These are phyloP conservation scores for Fraxinus paxiana DNA, from an alignment of 305 asterid species.

Conservation along the genomic window DNA sequence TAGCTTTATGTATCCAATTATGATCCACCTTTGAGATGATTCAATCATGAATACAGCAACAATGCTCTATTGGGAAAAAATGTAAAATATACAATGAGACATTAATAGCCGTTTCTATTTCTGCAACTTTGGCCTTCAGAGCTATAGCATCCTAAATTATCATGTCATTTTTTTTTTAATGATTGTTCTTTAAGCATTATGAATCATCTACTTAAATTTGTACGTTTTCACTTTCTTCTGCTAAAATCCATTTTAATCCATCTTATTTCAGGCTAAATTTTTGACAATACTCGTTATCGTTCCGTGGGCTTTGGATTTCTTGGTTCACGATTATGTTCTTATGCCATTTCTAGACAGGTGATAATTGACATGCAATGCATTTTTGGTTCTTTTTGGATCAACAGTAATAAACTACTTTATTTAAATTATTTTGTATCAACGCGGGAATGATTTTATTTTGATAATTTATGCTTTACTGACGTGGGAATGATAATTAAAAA, in stretches of 20 bases:
- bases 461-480: neutral
- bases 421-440: neutral
- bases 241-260: conserved; percentile 24
- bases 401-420: conserved; percentile 10
- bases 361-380: conserved; percentile 19
- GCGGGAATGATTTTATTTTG: neutral
- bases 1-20: neutral
- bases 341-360: conserved; percentile 98
- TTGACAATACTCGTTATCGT: conserved; percentile 75
- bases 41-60: neutral
- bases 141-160: neutral
- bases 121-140: neutral
- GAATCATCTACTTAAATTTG: conserved; percentile 1
- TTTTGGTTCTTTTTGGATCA: conserved; percentile 12
- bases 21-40: conserved; percentile 4
- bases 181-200: conserved; percentile 12
- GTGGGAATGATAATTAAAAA: neutral
- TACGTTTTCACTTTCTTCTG: conserved; percentile 11
- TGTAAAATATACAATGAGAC: neutral
- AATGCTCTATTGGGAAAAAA: neutral
- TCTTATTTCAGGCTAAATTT: conserved; percentile 76
- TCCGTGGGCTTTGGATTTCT: conserved; percentile 82
- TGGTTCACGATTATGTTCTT: conserved; percentile 87
- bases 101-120: neutral
- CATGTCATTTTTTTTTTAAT: neutral